Base-by-base conservation (phyloP, 805 yeast species). In the Wickerhamiella allomyrinae region DNA sequence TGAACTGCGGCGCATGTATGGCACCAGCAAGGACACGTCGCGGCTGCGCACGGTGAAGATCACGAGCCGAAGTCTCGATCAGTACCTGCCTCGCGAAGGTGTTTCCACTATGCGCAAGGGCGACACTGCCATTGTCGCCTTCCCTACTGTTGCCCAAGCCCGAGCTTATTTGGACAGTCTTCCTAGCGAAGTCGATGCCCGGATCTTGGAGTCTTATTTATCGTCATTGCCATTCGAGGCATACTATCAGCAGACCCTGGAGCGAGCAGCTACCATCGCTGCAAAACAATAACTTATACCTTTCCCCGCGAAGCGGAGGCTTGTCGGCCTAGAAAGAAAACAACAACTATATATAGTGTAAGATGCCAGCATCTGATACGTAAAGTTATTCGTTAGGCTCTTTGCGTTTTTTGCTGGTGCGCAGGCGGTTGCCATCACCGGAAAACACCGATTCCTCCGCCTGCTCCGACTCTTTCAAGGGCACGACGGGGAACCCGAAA, bases 401-500 rank as follows among this genome's bases (percentile, higher is more conserved):
- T 21, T 78, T 79, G 41, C 94, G 67, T 54, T 83, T 84, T 53
- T 67, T 71, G 46, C 75, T 72, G 49, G 75, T 76, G 55, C 95
- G 71, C 42, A 86, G 64, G 1, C 84, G 70, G 52, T 80, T 81
- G 0, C 96, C 96, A 44, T 69, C 67, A 0, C 95, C 95, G 1
- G 47, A 47, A 55, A 73, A 84, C 7, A 48, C 54, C 7, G 59
- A 65, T 1, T 48, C 51, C 9, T 56, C 64, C 5, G 60, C 61
- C 19, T 62, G 71, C 7, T 54, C 63, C 20, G 59, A 64, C 3
- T 72, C 52, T 24, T 49, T 47, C 8, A 57, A 43, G 1, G 65
- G 71, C 15, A 68, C 66, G 5, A 80, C 73, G 0, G 97, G 96
- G 57, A 78, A 91, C 1, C 99, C 99, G 58, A 91, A 87, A 56